These are phyloP conservation scores for Grammothele lineata DNA, from an alignment of 768 basidiomycete genomes.

Conservation along the genomic window DNA sequence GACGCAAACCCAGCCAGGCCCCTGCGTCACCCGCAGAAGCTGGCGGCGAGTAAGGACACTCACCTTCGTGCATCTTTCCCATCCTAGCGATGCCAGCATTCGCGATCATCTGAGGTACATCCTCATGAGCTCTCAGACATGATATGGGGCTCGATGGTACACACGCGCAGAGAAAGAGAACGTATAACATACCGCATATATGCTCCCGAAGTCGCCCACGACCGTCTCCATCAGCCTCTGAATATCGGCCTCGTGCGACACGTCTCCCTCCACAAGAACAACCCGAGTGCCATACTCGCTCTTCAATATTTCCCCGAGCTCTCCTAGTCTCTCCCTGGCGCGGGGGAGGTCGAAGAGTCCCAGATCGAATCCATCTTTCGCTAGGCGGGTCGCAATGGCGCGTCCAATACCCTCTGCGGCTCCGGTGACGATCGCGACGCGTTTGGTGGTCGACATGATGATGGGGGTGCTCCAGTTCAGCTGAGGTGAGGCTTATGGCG, in stretches of 20 bases:
- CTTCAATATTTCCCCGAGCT: conserved; percentile 12
- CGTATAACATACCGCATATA: conserved; percentile 44
- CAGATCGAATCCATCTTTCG: conserved; percentile 21
- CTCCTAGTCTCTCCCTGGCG: conserved; percentile 10
- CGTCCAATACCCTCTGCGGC: conserved; percentile 29
- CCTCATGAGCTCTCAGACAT: no score
- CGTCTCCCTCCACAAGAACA: conserved; percentile 33
- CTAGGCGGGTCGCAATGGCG: conserved; percentile 23
- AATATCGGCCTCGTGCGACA: conserved; percentile 38
- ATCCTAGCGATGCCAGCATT: conserved; percentile 24
- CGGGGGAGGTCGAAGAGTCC: conserved; percentile 21
- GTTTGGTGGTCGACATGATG: no score
- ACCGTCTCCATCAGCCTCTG: conserved; percentile 33
- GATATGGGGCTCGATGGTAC: neutral
- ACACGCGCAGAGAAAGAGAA: no score
- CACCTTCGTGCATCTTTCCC: conserved; percentile 14
- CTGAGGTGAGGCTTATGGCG: no score
- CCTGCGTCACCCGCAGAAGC: neutral
- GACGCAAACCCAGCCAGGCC: neutral
- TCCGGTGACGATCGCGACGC: conserved; percentile 27
- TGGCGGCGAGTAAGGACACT: neutral
- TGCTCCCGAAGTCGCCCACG: conserved; percentile 32
- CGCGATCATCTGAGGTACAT: conserved; percentile 32
- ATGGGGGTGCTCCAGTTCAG: no score
- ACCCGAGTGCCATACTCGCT: conserved; percentile 18